A percentile compares a stretch with the other conserved stretches of the same genome.
Evolutionary conservation across 495 filamentous ascomycete genomes (phyloP).

Genomic region (Lepidopterella palustris): DNA sequence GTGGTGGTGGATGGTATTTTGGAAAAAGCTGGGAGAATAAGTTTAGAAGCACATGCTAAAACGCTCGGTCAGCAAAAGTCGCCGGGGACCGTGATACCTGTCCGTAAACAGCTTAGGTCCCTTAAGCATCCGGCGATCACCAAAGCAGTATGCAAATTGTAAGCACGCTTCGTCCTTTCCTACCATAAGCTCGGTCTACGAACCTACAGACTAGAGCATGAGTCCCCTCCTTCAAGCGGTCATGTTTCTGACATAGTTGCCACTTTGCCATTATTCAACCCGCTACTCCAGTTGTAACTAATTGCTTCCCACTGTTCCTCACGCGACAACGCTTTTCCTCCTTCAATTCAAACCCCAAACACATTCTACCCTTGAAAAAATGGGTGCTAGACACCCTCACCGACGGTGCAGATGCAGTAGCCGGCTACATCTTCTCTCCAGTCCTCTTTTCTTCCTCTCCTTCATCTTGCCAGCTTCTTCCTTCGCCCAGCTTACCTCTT

Average conservation of each 20-base stretch:
- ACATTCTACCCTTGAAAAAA: not conserved
- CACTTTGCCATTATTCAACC: not conserved
- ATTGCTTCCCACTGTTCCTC: not conserved
- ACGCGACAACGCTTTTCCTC: not conserved
- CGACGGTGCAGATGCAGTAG: not conserved
- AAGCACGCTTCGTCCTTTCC: no score
- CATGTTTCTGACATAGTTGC: not conserved
- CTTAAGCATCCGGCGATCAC: not conserved
- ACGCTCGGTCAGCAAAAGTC: not conserved
- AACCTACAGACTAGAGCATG: no score
- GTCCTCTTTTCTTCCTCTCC: conserved; percentile 9
- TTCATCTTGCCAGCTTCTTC: not conserved
- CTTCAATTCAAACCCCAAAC: not conserved
- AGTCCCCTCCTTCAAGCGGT: not conserved
- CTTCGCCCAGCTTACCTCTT: conserved; percentile 3
- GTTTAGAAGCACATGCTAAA: no score
- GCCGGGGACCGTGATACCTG: not conserved
- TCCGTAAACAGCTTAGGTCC: not conserved
- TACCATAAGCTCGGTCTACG: no score
- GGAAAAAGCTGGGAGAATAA: not conserved
- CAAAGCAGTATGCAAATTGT: not conserved
- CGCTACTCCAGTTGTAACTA: not conserved
- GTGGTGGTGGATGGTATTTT: not conserved
- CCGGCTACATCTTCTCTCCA: not conserved
- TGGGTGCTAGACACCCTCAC: not conserved